phyloP scores from a whole-genome alignment of 768 basidiomycete genomes.

The Mycena epipterygia region DNA sequence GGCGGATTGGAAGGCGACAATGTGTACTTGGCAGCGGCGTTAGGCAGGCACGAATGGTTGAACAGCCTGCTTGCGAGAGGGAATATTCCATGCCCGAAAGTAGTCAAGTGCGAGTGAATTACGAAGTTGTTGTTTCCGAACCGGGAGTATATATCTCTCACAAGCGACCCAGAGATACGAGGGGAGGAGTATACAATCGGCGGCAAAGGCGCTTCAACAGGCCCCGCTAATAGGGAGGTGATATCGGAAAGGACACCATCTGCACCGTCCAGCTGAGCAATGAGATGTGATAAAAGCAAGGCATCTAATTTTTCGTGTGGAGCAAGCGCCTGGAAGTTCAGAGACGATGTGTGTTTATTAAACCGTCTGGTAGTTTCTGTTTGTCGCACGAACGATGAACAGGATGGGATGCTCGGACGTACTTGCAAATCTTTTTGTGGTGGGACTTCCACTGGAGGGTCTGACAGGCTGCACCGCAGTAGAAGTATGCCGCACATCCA shows the following conservation, averaged over 20 bases:
- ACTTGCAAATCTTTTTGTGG: conserved; percentile 81
- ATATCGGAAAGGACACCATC: conserved; percentile 50
- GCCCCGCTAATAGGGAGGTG: conserved; percentile 61
- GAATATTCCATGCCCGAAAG: conserved; percentile 82
- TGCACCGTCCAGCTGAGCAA: conserved; percentile 55
- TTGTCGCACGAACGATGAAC: no score
- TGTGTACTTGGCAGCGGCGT: conserved; percentile 74
- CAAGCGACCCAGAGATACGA: conserved; percentile 37
- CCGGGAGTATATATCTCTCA: conserved; percentile 61
- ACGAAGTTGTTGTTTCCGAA: conserved; percentile 89
- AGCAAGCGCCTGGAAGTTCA: conserved; percentile 61
- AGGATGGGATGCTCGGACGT: neutral
- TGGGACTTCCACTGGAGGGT: conserved; percentile 72
- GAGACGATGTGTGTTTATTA: conserved; percentile 61
- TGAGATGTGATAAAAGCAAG: conserved; percentile 73
- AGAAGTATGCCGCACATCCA: conserved; percentile 80
- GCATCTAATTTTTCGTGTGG: conserved; percentile 71
- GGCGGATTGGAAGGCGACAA: conserved; percentile 55
- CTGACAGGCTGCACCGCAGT: conserved; percentile 79
- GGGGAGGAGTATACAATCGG: conserved; percentile 46
- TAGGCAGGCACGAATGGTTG: conserved; percentile 87
- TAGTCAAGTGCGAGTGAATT: conserved; percentile 78
- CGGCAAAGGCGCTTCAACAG: conserved; percentile 49
- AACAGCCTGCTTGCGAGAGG: conserved; percentile 84
- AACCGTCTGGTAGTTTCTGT: conserved; percentile 41